Percentiles rank a stretch among this genome's conserved stretches.
phyloP scores from a whole-genome alignment of 257 asterid genomes.

The Scutellaria minor region DNA sequence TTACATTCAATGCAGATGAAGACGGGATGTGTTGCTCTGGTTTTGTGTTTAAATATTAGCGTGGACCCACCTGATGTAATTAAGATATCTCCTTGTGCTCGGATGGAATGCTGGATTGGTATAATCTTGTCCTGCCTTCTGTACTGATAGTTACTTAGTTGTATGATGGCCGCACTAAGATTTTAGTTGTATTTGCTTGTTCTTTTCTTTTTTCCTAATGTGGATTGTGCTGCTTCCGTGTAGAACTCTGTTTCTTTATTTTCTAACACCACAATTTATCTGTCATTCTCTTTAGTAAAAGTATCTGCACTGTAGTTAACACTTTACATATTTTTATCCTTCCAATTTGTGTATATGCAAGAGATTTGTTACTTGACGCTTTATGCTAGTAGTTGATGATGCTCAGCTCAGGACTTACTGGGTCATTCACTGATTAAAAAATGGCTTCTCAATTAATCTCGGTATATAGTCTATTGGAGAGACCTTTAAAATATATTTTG shows the following conservation, averaged over 20 bases:
- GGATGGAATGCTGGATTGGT: conserved; percentile 99
- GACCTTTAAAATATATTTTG: not conserved
- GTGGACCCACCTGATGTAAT: conserved; percentile 99
- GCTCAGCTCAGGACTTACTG: not conserved
- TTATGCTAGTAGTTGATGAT: conserved; percentile 9
- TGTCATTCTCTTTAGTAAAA: not conserved
- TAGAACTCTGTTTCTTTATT: not conserved
- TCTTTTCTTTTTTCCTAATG: not conserved
- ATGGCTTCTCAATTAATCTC: not conserved
- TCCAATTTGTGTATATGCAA: not conserved
- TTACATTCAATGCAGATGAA: conserved; percentile 80
- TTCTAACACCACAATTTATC: not conserved
- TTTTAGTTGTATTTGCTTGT: conserved; percentile 13
- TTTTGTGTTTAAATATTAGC: conserved; percentile 88
- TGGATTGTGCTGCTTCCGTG: conserved; percentile 10
- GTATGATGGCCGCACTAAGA: not conserved
- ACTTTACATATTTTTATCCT: conserved; percentile 5
- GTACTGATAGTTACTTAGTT: conserved; percentile 11
- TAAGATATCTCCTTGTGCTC: conserved; percentile 99
- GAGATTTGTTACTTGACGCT: not conserved
- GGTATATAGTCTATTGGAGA: not conserved
- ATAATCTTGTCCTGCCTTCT: conserved; percentile 42
- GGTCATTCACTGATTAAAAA: not conserved
- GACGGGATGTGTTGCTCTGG: conserved; percentile 99
- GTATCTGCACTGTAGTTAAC: not conserved